Evolutionary conservation across 2,329 filamentous ascomycete genomes (phyloP).

Genomic region (Lasiodiplodia sp.): DNA sequence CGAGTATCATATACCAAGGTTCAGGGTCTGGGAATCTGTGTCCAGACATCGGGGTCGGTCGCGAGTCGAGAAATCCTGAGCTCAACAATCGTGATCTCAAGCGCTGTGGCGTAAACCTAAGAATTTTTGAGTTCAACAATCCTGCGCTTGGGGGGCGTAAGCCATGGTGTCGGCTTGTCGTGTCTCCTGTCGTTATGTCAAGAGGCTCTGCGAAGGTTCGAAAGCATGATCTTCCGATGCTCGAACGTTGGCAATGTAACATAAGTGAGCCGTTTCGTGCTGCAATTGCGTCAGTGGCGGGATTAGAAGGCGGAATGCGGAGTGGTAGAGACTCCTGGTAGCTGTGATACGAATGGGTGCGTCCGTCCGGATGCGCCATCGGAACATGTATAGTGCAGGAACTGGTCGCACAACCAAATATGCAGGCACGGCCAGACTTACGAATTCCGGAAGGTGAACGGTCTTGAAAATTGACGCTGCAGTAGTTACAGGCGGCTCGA

Average conservation of each 20-base stretch:
- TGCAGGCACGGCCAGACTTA: constrained; percentile 15
- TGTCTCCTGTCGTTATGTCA: not conserved
- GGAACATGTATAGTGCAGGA: constrained; percentile 1
- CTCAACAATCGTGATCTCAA: not conserved
- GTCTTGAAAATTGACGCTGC: not conserved
- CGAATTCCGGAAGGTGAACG: constrained; percentile 12
- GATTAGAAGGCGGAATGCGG: not conserved
- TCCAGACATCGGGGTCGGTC: not conserved
- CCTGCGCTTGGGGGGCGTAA: not conserved
- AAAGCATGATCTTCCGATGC: not conserved
- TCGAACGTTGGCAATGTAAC: not conserved
- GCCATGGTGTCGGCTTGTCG: not conserved
- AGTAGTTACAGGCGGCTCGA: not conserved
- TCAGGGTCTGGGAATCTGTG: not conserved
- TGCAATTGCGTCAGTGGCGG: not conserved
- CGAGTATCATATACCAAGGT: not conserved
- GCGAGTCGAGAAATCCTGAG: not conserved
- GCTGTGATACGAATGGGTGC: not conserved
- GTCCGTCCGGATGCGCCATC: constrained; percentile 5
- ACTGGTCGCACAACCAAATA: not conserved
- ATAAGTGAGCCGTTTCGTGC: not conserved
- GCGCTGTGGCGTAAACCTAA: not conserved
- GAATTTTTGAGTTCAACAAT: not conserved
- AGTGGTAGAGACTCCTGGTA: not conserved
- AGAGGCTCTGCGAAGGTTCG: not conserved